phyloP scores from a whole-genome alignment of 2,329 filamentous ascomycete genomes.

The Colletotrichum truncatum region DNA sequence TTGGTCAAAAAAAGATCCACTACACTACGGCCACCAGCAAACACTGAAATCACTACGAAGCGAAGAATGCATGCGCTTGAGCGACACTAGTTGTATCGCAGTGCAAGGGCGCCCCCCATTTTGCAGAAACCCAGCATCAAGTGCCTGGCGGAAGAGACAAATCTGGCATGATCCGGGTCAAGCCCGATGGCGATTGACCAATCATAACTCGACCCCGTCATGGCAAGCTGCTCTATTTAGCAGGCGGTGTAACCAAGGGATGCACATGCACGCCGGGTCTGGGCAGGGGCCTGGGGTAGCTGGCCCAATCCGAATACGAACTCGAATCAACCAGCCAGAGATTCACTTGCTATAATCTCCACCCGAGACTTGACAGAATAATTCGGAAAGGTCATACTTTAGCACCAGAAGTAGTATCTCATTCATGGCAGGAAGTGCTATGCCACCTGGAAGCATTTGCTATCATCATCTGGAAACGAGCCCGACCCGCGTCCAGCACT shows the following conservation, averaged over 20 bases:
- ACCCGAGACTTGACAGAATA: too few relatives aligned
- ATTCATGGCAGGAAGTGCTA: too few relatives aligned
- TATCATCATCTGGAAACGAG: too few relatives aligned
- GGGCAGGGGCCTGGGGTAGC: neutral
- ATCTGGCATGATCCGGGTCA: neutral
- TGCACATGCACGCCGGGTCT: neutral
- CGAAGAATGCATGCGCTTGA: neutral
- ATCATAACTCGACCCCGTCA: neutral
- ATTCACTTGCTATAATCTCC: too few relatives aligned
- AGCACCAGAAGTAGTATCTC: too few relatives aligned
- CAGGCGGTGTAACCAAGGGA: conserved; percentile 2
- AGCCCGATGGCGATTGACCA: neutral
- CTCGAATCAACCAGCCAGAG: conserved; percentile 1
- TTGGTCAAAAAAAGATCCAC: neutral
- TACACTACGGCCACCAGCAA: neutral
- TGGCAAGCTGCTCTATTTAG: neutral
- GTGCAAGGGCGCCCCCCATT: neutral
- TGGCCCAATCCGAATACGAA: conserved; percentile 24
- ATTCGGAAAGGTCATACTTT: too few relatives aligned
- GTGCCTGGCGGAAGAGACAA: neutral
- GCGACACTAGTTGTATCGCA: neutral
- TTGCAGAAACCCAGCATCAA: neutral
- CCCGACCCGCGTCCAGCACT: too few relatives aligned
- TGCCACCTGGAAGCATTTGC: too few relatives aligned
- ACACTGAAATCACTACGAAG: neutral